Percentiles rank a stretch among this genome's conserved stretches.
Conservation (phyloP, 306 rosid species). For the Adenanthera pavonina region DNA sequence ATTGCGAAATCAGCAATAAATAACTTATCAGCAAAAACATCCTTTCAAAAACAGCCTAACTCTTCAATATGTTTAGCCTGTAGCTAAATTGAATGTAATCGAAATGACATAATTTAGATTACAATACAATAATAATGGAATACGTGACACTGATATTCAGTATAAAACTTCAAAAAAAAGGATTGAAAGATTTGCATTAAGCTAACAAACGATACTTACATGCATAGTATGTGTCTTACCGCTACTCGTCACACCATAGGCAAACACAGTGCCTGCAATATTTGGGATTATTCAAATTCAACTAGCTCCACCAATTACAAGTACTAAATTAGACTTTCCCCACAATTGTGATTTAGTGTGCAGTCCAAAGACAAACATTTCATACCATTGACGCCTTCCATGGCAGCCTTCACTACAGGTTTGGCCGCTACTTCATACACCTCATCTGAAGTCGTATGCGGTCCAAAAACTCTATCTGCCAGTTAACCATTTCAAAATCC, state of each 20-base stretch:
- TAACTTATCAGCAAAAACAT: conserved; percentile 6
- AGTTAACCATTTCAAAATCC: conserved; percentile 42
- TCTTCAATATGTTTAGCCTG: background rate
- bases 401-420: conserved; percentile 96
- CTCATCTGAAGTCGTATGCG: conserved; percentile 73
- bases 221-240: conserved; percentile 99
- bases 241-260: conserved; percentile 98
- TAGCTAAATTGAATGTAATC: background rate
- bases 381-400: conserved; percentile 98
- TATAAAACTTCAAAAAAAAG: background rate
- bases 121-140: conserved; percentile 13
- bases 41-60: conserved; percentile 4
- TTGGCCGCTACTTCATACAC: conserved; percentile 97
- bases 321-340: conserved; percentile 26
- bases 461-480: conserved; percentile 98
- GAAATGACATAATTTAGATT: conserved; percentile 28
- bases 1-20: conserved; percentile 3
- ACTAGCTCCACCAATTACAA: conserved; percentile 24
- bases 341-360: conserved; percentile 3
- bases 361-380: conserved; percentile 21
- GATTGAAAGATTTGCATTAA: conserved; percentile 16
- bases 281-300: conserved; percentile 38
- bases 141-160: background rate
- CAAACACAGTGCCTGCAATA: conserved; percentile 94
- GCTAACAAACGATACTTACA: conserved; percentile 61